These are phyloP conservation scores for Eudorina sp. DNA, from an alignment of 139 green algal species.

Conservation along the genomic window DNA sequence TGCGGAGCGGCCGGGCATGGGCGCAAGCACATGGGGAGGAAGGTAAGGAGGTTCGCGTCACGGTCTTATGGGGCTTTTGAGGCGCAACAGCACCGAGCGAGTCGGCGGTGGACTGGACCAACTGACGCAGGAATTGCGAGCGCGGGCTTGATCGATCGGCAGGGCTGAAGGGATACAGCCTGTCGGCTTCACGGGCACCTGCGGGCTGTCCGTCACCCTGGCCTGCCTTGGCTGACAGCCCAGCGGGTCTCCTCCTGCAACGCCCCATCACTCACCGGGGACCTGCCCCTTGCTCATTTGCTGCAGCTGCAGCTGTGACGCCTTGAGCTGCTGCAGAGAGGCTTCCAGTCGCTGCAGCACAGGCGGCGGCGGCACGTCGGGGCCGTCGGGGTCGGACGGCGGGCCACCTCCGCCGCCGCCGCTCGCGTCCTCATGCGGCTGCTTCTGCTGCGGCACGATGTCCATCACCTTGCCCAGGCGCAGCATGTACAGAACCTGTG, in stretches of 20 bases:
- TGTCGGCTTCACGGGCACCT: too few relatives aligned
- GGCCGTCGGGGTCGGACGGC: not conserved
- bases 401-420: not conserved
- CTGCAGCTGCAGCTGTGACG: not conserved
- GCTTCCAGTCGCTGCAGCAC: not conserved
- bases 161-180: not conserved
- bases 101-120: too few relatives aligned
- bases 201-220: not conserved
- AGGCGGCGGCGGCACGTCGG: not conserved
- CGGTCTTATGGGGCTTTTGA: too few relatives aligned
- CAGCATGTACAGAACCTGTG: constrained; percentile 24
- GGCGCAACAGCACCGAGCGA: too few relatives aligned
- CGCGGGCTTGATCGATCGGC: not conserved
- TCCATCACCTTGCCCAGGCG: constrained; percentile 15
- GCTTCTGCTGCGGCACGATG: not conserved
- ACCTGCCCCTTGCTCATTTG: not conserved
- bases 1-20: too few relatives aligned
- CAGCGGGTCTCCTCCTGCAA: not conserved
- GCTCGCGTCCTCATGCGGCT: not conserved
- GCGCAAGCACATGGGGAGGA: too few relatives aligned
- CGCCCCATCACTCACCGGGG: not conserved
- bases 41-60: too few relatives aligned
- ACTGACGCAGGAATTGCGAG: not conserved
- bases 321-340: not conserved
- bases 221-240: not conserved